Base-by-base conservation (phyloP, 1,284 basidiomycete species). In the Melampsora larici-populina region DNA sequence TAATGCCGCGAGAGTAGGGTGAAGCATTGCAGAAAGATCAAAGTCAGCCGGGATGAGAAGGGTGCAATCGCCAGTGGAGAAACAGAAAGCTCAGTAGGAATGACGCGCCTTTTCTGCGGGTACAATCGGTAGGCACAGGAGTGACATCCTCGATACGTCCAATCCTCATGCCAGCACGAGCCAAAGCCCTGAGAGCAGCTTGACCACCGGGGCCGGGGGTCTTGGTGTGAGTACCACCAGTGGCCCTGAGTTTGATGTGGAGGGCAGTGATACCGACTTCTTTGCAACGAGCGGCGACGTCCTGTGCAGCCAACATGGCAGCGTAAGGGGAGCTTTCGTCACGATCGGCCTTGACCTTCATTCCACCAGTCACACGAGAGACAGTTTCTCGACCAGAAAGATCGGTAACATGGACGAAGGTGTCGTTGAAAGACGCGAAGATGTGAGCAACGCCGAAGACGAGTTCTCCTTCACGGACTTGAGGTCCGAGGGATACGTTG, bases 311-410 rank as follows among this genome's bases (percentile, higher is more conserved):
- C 86, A 98, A 89, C 96, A 99, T 98, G 85, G 97, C 97, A 80
- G 96, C 97, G 87, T 98, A 99, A 33, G 96, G 93, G 58, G 96
- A 98, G 70, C 95, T 98, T 88, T 99, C 96, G 87, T 99, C 96
- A 87, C 97, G 93, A 87, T 99, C 96, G 58, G 96, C 97, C 89
- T 99, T 99, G 88, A 99, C 96, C 88, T 99, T 99, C 97, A 99
- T 99, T 81, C 96, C 96, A 91, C 94, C 95, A 81, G 96, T 99
- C 81, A 98, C 94, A 85, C 96, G 94, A 83, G 92, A 92, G 87
- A 99, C 93, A 84, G 96, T 99, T 89, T 99, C 96, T 88, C 93
- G 95, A 84, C 96, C 97, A 62, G 95, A 94, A 79, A 98, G 88
- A 92, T 99, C 97, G 85, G 96, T 99, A 83, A 99, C 89, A 86